Evolutionary conservation across 306 rosid genomes (phyloP), one percentile per base, ranked within the genome.

Genomic region (Pachyrhizus erosus): DNA sequence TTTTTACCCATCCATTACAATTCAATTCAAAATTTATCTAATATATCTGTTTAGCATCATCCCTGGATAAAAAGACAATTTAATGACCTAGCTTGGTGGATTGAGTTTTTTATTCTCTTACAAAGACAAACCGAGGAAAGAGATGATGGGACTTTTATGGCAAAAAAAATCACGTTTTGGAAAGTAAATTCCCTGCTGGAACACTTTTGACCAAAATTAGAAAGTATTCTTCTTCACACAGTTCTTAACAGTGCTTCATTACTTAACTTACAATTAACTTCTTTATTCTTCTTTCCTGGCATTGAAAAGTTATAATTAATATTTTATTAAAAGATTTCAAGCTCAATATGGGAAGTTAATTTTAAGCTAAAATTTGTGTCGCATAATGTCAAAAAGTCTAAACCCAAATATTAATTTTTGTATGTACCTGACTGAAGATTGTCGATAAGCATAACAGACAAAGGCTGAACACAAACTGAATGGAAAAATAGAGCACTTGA

Each of bases 211-310:
- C 90, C 88, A 80, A 71, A 84, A 84, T 24, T 85, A 43, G 92
- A 74, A 86, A 84, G 88, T 84, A 87, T 86, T 90, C 97, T 69
- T 84, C 90, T 83, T 86, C 83, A 86, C 80, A 90, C 74, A 78
- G 85, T 86, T 77, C 80, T 71, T 51, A 85, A 82, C 88, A 49
- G 86, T 73, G 12, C 81, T 86, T 84, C 87, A 78, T 90, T 91
- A 87, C 98, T 94, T 93, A 89, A 79, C 88, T 83, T 83, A 84
- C 97, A 93, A 89, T 95, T 91, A 89, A 91, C 89, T 88, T 86
- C 92, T 94, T 92, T 95, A 93, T 93, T 93, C 96, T 86, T 88
- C 82, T 88, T 80, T 84, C 75, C 79, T 66, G 77, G 27, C 75
- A 0, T 8, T 57, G 20, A 75, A 51, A 86, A 18, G 20, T 70